Conservation (phyloP, 1,284 basidiomycete genomes). For the Papiliotrema flavescens region DNA sequence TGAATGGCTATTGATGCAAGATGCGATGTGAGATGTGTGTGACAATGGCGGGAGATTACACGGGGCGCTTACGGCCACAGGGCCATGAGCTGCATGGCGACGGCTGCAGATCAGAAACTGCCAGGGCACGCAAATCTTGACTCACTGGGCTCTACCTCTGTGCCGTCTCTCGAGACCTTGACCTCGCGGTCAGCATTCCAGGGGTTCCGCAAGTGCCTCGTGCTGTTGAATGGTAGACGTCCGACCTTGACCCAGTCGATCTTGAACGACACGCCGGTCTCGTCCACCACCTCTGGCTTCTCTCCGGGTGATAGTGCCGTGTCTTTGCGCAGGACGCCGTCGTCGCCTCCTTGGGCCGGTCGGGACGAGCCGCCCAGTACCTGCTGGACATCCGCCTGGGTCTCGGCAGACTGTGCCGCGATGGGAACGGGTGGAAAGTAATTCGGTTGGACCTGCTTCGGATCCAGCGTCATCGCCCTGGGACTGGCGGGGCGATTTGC, state of each 20-base stretch:
- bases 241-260: conserved; percentile 78
- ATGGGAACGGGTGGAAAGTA: conserved; percentile 19
- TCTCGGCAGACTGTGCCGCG: conserved; percentile 1
- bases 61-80: conserved; percentile 60
- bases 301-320: conserved; percentile 22
- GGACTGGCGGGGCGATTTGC: neutral
- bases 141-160: conserved; percentile 74
- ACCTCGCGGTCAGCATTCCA: conserved; percentile 91
- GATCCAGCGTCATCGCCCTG: conserved; percentile 31
- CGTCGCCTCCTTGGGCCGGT: conserved; percentile 15
- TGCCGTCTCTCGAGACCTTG: conserved; percentile 88
- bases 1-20: neutral
- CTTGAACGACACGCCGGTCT: conserved; percentile 66
- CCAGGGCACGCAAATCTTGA: conserved; percentile 8
- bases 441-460: conserved; percentile 22
- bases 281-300: conserved; percentile 3
- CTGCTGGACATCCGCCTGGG: conserved; percentile 16
- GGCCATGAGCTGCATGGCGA: conserved; percentile 67
- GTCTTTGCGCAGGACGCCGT: conserved; percentile 38
- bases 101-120: conserved; percentile 32
- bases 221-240: conserved; percentile 71
- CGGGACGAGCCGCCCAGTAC: conserved; percentile 17
- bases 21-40: neutral
- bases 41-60: too few relatives aligned
- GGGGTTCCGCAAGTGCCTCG: conserved; percentile 77